Percentiles rank a stretch among this genome's conserved stretches.
phyloP scores from a whole-genome alignment of 768 basidiomycete species.

The Xerocomellus chrysenteron region DNA sequence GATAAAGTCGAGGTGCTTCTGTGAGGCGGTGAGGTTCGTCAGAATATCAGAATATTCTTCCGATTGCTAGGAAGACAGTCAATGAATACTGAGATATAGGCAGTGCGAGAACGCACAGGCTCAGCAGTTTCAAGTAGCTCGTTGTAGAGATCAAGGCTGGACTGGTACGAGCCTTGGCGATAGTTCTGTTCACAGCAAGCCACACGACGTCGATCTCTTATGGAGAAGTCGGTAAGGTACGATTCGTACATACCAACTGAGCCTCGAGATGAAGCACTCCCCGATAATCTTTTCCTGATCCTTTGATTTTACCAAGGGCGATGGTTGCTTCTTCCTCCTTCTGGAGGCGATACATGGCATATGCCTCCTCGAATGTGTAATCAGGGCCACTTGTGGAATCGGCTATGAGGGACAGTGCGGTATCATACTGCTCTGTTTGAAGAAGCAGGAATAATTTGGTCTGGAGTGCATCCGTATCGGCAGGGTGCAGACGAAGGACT shows the following conservation, averaged over 20 bases:
- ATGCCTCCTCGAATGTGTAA: slow-evolving; percentile 67
- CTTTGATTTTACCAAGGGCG: slow-evolving; percentile 50
- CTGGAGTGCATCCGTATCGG: slow-evolving; percentile 69
- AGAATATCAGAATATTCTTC: slow-evolving; percentile 88
- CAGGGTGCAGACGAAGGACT: slow-evolving; percentile 73
- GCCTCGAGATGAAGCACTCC: slow-evolving; percentile 81
- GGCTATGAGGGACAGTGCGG: slow-evolving; percentile 62
- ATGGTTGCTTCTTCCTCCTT: slow-evolving; percentile 64
- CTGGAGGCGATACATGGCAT: slow-evolving; percentile 83
- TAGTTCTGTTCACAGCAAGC: slow-evolving; percentile 54
- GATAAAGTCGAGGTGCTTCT: slow-evolving; percentile 83
- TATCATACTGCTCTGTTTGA: slow-evolving; percentile 79
- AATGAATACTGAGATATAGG: slow-evolving; percentile 1
- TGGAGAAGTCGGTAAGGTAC: slow-evolving; percentile 16
- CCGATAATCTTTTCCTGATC: slow-evolving; percentile 46
- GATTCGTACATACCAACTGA: slow-evolving; percentile 64
- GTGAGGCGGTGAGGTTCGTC: slow-evolving; percentile 80
- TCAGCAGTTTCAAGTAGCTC: slow-evolving; percentile 77
- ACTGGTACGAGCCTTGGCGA: slow-evolving; percentile 71
- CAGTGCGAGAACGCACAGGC: slow-evolving; percentile 51
- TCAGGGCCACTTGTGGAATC: slow-evolving; percentile 17
- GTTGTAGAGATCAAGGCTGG: slow-evolving; percentile 75
- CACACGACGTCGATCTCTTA: slow-evolving; percentile 15
- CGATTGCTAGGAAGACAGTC: slow-evolving; percentile 52
- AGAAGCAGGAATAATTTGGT: slow-evolving; percentile 86